phyloP scores from a whole-genome alignment of 129 eudicot species.

The Tagetes patula region DNA sequence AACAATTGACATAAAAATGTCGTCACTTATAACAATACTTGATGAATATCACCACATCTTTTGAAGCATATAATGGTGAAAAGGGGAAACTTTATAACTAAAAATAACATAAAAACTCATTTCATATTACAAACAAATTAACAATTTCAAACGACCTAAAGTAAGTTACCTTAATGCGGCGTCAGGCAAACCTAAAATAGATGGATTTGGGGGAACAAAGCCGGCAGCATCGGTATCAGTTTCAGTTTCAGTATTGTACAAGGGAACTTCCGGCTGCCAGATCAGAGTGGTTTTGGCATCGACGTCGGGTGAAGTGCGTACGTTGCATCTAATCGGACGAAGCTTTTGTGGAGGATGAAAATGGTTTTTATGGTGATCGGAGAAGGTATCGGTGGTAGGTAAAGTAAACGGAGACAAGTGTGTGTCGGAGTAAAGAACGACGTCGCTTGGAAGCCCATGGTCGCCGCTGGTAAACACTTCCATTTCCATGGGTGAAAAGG shows the following conservation, averaged over 20 bases:
- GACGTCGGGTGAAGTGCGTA: conserved; percentile 27
- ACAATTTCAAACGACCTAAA: background rate
- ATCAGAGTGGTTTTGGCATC: background rate
- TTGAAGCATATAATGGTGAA: background rate
- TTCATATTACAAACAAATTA: background rate
- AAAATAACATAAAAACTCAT: background rate
- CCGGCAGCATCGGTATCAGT: background rate
- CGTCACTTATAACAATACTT: background rate
- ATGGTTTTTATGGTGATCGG: conserved; percentile 28
- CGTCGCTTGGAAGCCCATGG: conserved; percentile 37
- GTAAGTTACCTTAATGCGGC: conserved; percentile 24
- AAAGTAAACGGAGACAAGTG: conserved; percentile 29
- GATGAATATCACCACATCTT: background rate
- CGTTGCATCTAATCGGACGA: conserved; percentile 53
- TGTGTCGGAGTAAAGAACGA: conserved; percentile 32
- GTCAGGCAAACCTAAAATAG: conserved; percentile 21
- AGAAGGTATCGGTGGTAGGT: conserved; percentile 3
- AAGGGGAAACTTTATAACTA: conserved; percentile 11
- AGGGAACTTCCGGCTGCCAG: conserved; percentile 32
- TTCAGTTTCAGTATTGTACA: conserved; percentile 12
- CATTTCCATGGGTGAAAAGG: conserved; percentile 31
- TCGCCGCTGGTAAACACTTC: conserved; percentile 48
- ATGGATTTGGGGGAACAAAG: conserved; percentile 11
- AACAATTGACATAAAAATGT: conserved; percentile 4
- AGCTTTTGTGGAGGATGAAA: conserved; percentile 46